phyloP scores from a whole-genome alignment of 306 rosid species.

The Rosa chinensis region DNA sequence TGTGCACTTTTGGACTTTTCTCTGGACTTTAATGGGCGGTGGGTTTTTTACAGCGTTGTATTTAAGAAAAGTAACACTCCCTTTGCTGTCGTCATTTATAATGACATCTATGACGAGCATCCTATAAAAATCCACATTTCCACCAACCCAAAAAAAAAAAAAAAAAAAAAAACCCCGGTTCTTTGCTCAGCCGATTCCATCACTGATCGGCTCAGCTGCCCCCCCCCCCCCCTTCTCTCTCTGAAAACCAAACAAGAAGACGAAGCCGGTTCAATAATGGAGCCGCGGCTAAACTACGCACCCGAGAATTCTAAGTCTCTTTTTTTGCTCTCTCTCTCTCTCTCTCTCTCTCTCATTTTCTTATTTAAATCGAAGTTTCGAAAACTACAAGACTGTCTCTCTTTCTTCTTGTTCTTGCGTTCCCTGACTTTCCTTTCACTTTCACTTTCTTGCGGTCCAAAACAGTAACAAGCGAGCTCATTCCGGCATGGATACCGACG shows the following conservation, averaged over 20 bases:
- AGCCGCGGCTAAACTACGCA: background rate
- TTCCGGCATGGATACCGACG: background rate
- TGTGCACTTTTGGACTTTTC: too few relatives aligned
- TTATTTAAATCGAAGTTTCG: background rate
- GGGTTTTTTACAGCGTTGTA: background rate
- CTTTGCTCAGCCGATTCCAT: background rate
- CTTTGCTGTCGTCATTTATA: background rate
- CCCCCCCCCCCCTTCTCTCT: background rate
- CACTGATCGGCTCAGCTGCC: background rate
- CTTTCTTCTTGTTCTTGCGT: background rate
- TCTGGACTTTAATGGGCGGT: too few relatives aligned
- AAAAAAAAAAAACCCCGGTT: background rate
- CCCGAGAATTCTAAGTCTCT: background rate
- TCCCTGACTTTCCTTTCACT: background rate
- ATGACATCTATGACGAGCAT: background rate
- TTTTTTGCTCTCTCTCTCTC: background rate
- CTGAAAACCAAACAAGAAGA: background rate
- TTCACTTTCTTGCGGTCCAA: background rate
- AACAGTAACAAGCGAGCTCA: conserved; percentile 1
- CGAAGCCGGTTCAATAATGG: conserved; percentile 1
- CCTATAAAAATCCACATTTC: background rate
- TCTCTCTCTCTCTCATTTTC: background rate
- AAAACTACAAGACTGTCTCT: conserved; percentile 3
- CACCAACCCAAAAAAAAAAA: background rate
- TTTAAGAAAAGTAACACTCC: background rate